phyloP scores from a whole-genome alignment of 768 basidiomycete genomes.

The Trichaptum fuscoviolaceum region DNA sequence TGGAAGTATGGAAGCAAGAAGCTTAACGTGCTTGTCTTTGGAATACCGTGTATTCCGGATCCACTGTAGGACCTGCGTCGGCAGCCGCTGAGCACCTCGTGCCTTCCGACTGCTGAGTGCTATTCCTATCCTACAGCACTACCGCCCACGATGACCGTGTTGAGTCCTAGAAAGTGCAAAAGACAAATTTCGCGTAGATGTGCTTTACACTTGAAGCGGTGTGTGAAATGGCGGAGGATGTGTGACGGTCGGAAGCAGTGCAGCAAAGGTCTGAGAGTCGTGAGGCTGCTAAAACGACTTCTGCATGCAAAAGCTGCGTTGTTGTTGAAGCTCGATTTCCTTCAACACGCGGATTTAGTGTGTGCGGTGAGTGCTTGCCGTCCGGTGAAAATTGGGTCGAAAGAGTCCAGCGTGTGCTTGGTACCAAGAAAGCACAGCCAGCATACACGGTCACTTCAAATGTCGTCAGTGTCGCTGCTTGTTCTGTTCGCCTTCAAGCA shows the following conservation, averaged over 20 bases:
- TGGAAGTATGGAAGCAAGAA: not conserved
- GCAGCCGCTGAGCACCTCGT: not conserved
- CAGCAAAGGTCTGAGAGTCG: not conserved
- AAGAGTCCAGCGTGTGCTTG: not conserved
- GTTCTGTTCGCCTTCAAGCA: not conserved
- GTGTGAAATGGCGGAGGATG: not conserved
- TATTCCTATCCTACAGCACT: not conserved
- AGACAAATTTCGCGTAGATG: not conserved
- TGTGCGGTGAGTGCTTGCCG: not conserved
- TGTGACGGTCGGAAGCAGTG: not conserved
- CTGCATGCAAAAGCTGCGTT: not conserved
- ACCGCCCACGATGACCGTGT: not conserved
- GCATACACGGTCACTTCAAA: not conserved
- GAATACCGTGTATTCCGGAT: not conserved
- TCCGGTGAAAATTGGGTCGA: not conserved
- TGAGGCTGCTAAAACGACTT: not conserved
- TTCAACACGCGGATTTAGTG: not conserved
- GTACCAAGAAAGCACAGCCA: not conserved
- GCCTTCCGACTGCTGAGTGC: not conserved
- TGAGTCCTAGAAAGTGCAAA: not conserved
- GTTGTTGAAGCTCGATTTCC: not conserved
- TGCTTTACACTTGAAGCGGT: not conserved
- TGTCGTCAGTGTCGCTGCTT: too few species aligned
- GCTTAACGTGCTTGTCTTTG: not conserved
- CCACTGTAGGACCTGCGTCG: not conserved